Evolutionary conservation across 2,329 filamentous ascomycete species (phyloP).

Genomic region (Aspergillus arachidicola): DNA sequence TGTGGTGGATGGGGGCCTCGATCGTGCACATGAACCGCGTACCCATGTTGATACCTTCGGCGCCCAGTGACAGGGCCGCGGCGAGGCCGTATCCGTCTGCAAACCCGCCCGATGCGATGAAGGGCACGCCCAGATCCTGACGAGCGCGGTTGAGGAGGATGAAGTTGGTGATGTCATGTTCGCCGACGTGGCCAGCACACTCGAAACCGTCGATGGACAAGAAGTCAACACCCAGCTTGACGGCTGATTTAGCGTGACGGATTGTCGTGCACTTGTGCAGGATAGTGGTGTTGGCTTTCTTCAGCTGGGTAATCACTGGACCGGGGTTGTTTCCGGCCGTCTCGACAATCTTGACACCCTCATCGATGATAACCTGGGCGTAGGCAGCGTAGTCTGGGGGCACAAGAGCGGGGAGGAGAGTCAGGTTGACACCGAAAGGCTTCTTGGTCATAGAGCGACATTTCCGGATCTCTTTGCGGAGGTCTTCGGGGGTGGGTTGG

Average conservation of each 20-base stretch:
- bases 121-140: constrained; percentile 81
- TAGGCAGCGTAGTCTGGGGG: constrained; percentile 93
- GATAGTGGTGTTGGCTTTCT: constrained; percentile 75
- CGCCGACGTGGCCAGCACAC: constrained; percentile 72
- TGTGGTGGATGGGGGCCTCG: constrained; percentile 87
- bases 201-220: constrained; percentile 97
- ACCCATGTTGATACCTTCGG: constrained; percentile 97
- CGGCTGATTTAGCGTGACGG: constrained; percentile 83
- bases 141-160: constrained; percentile 78
- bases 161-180: constrained; percentile 57
- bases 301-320: constrained; percentile 86
- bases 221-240: constrained; percentile 96
- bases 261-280: constrained; percentile 99
- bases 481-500: constrained; percentile 86
- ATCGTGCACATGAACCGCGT: constrained; percentile 96
- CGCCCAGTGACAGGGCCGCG: constrained; percentile 84
- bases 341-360: constrained; percentile 88
- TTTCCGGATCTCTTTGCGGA: constrained; percentile 88
- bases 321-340: constrained; percentile 89
- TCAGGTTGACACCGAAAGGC: constrained; percentile 89
- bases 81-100: constrained; percentile 92
- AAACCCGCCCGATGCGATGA: constrained; percentile 95
- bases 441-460: constrained; percentile 70
- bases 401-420: constrained; percentile 83
- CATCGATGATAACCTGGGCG: constrained; percentile 88